Evolutionary conservation across 495 filamentous ascomycete genomes (phyloP).

Genomic region (Aspergillus sclerotioniger): DNA sequence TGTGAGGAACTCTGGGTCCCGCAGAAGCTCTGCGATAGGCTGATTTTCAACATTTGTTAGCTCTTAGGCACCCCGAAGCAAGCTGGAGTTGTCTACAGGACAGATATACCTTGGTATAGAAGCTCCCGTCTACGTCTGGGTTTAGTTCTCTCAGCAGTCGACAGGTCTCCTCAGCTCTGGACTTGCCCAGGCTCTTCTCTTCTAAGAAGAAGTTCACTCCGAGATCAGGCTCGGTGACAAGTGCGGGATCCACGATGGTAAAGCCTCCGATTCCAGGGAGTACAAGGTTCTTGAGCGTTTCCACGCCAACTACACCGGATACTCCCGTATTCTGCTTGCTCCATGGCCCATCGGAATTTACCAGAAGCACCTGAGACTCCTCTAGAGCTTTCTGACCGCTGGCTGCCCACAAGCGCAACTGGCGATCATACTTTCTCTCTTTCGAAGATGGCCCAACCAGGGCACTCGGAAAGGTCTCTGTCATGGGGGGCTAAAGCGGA

Average conservation of each 20-base stretch:
- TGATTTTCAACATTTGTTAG: constrained; percentile 20
- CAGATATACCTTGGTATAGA: constrained; percentile 44
- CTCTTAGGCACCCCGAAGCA: neutral
- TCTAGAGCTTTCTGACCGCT: constrained; percentile 89
- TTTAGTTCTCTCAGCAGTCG: constrained; percentile 84
- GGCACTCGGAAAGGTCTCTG: constrained; percentile 37
- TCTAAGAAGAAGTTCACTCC: constrained; percentile 98
- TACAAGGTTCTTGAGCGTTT: constrained; percentile 95
- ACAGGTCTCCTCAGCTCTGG: constrained; percentile 75
- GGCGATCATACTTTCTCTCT: constrained; percentile 93
- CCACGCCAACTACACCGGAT: constrained; percentile 78
- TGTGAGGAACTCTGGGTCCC: constrained; percentile 46
- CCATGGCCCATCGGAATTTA: constrained; percentile 64
- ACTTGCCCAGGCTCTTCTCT: constrained; percentile 69
- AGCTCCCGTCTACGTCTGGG: constrained; percentile 81
- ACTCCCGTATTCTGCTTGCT: constrained; percentile 45
- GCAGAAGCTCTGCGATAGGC: constrained; percentile 39
- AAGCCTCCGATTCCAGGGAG: constrained; percentile 93
- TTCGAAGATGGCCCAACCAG: constrained; percentile 69
- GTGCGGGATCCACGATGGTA: constrained; percentile 80
- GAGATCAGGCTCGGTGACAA: constrained; percentile 76
- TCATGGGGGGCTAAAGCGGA: constrained; percentile 27
- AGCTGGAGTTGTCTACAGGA: neutral
- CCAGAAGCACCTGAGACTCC: constrained; percentile 78
- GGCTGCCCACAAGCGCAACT: constrained; percentile 93